These are phyloP conservation scores for Drosera spatulata DNA, from an alignment of 179 eudicot species.

Conservation along the genomic window DNA sequence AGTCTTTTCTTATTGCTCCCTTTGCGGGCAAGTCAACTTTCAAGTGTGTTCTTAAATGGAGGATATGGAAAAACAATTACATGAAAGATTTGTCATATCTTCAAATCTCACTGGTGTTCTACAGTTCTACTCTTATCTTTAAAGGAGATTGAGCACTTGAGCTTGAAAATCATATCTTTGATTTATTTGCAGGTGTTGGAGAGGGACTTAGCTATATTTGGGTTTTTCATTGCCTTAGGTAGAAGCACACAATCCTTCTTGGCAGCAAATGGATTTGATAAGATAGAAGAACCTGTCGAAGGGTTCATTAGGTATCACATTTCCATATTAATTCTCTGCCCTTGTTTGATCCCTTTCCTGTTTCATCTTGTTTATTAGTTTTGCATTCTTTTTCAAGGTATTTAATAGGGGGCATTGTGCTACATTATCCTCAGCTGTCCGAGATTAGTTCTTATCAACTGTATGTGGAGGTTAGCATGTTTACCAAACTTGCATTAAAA, in stretches of 20 bases:
- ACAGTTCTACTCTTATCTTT: too few relatives aligned
- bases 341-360: constrained; percentile 2
- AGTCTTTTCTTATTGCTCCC: too few relatives aligned
- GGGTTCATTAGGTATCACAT: constrained; percentile 56
- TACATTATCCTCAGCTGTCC: constrained; percentile 92
- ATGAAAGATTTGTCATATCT: too few relatives aligned
- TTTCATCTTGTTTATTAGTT: neutral
- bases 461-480: constrained; percentile 84
- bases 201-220: constrained; percentile 91
- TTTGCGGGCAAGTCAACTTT: too few relatives aligned
- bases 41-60: neutral
- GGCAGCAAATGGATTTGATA: constrained; percentile 62
- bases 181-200: constrained; percentile 56
- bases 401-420: constrained; percentile 85
- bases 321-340: neutral
- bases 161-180: neutral
- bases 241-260: constrained; percentile 77
- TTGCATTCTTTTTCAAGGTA: constrained; percentile 32
- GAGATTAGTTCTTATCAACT: constrained; percentile 92
- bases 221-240: constrained; percentile 87
- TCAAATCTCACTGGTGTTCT: too few relatives aligned
- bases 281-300: constrained; percentile 58
- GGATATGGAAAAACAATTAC: too few relatives aligned
- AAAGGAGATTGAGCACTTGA: neutral
- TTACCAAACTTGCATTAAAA: neutral